These are phyloP conservation scores for Orbilia quercus DNA, from an alignment of 2,329 filamentous ascomycete species.

Conservation along the genomic window DNA sequence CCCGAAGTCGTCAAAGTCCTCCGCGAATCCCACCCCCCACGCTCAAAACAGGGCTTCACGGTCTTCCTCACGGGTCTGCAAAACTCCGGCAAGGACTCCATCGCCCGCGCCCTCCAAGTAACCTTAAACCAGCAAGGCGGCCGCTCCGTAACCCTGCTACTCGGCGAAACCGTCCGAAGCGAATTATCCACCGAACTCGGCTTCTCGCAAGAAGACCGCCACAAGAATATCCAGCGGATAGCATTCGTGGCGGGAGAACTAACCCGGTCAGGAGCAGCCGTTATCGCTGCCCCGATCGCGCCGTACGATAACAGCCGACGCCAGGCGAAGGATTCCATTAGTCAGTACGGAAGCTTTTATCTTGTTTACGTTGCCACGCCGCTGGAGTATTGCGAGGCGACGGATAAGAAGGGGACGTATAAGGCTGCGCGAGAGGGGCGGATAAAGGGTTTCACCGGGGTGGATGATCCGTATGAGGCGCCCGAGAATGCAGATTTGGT, in stretches of 20 bases:
- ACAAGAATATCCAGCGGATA: conserved; percentile 94
- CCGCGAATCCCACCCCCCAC: conserved; percentile 92
- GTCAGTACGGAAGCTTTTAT: conserved; percentile 91
- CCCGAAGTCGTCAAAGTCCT: conserved; percentile 97
- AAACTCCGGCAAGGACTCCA: conserved; percentile 96
- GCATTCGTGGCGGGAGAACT: conserved; percentile 96
- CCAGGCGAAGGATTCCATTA: conserved; percentile 83
- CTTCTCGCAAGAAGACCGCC: conserved; percentile 91
- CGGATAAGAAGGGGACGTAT: conserved; percentile 92
- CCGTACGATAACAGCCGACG: conserved; percentile 83
- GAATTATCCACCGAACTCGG: conserved; percentile 95
- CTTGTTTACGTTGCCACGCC: conserved; percentile 94
- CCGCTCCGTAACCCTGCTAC: conserved; percentile 89
- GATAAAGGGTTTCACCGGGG: conserved; percentile 98
- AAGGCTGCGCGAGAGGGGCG: conserved; percentile 83
- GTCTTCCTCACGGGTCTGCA: conserved; percentile 97
- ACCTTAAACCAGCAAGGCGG: conserved; percentile 98
- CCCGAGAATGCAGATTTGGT: conserved; percentile 83
- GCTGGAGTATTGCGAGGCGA: conserved; percentile 92
- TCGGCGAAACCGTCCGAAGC: conserved; percentile 92
- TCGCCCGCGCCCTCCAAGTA: conserved; percentile 93
- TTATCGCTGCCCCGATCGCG: conserved; percentile 95
- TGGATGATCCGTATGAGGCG: conserved; percentile 94
- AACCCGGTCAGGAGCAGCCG: conserved; percentile 89
- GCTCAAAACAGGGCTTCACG: conserved; percentile 93